These are phyloP conservation scores for Debaryomyces singareniensis DNA, from an alignment of 1,139 yeast genomes.

Conservation along the genomic window DNA sequence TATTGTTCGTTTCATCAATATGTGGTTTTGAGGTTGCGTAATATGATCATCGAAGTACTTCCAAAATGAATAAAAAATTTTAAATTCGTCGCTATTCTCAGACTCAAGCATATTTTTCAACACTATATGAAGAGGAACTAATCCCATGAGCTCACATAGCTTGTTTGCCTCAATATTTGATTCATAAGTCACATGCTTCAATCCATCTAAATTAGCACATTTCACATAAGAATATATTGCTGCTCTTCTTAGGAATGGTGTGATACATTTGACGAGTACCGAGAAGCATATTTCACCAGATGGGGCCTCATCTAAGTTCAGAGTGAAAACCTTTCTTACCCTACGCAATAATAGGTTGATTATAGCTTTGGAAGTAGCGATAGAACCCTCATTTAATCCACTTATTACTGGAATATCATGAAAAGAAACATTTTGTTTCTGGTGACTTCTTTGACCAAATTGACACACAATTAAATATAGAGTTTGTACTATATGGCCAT, in stretches of 20 bases:
- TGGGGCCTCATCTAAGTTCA: constrained; percentile 8
- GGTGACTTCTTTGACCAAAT: constrained; percentile 16
- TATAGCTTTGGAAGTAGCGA: constrained; percentile 7
- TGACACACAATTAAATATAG: constrained; percentile 20
- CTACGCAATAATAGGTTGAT: constrained; percentile 13
- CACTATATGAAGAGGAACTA: constrained; percentile 27
- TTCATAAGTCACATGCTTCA: constrained; percentile 11
- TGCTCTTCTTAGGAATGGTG: constrained; percentile 65
- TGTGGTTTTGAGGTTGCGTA: constrained; percentile 7
- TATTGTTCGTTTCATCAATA: constrained; percentile 18
- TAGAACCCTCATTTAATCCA: constrained; percentile 13
- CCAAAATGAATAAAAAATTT: constrained; percentile 16
- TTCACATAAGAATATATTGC: constrained; percentile 54
- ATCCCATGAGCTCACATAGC: constrained; percentile 45
- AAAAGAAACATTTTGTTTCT: constrained; percentile 16
- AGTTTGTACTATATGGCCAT: constrained; percentile 32
- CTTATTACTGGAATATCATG: constrained; percentile 30
- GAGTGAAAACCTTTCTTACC: constrained; percentile 7
- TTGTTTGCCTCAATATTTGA: constrained; percentile 48
- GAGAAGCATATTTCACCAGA: constrained; percentile 40
- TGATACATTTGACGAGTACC: constrained; percentile 48
- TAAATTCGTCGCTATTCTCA: constrained; percentile 9
- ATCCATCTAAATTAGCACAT: constrained; percentile 41
- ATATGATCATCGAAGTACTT: constrained; percentile 5
- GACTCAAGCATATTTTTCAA: constrained; percentile 13